Evolutionary conservation across 768 basidiomycete species (phyloP), one percentile per base, ranked within the genome.

Genomic region (Russula virescens): DNA sequence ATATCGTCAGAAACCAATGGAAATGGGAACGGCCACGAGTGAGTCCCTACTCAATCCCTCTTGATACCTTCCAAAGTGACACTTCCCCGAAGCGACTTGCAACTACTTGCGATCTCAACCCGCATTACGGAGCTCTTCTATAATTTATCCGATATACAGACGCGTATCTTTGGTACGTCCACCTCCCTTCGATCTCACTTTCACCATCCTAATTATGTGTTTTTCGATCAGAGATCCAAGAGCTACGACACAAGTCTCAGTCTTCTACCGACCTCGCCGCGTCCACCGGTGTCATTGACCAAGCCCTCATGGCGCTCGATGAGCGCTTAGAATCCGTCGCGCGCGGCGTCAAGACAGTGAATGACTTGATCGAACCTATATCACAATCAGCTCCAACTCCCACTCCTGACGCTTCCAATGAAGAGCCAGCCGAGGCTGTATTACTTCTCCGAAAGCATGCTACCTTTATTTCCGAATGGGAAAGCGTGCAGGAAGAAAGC

Each of bases 41-140:
- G 72, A 73, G 88, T 68, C 70, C 62, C 52, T 51, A 60, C 63
- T 35, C 31, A 14, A n/a, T 34, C 25, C 57, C 23, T 25, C 25
- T 57, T 28, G 16, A 40, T 34, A 25, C 46, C 16, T 5, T 11
- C 49, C 28, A 26, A 0, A 2, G 31, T 14, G 19, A n/a, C 38
- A 19, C 31, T 19, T 10, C 31, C 31, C 42, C 52, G 18, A 75
- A 92, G 89, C 59, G 88, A 92, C 71, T 78, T 94, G 48, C 87
- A 83, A 58, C 71, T 91, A 50, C 76, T 93, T 45, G 89, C 90
- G 43, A 77, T 91, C 69, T 91, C 89, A 35, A 89, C 90, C 0
- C 89, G 88, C 71, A 90, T 94, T 69, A 93, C 91, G 14, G 91
- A 94, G 71, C 80, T 93, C 48, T 89, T 88, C 5, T 94, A 91